Conservation (phyloP, 768 basidiomycete genomes). For the Boletus vinaceobasis region DNA sequence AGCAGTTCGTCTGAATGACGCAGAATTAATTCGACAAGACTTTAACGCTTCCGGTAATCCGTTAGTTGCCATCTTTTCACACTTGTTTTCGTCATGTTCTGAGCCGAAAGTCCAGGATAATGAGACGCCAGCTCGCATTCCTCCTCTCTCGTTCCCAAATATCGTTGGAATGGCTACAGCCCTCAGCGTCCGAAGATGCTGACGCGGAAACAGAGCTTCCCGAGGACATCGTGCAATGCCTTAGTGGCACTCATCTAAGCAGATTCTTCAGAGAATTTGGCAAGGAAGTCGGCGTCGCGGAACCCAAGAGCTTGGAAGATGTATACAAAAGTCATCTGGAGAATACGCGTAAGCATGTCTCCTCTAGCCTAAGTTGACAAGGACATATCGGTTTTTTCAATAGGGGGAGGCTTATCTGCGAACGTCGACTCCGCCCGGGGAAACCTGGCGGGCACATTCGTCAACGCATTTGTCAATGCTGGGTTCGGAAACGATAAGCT, state of each 20-base stretch:
- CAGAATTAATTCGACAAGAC: slow-evolving; percentile 76
- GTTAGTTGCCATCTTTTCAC: slow-evolving; percentile 40
- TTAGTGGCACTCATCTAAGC: slow-evolving; percentile 84
- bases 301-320: slow-evolving; percentile 91
- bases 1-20: slow-evolving; percentile 80
- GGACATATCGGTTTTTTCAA: not conserved
- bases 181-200: slow-evolving; percentile 44
- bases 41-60: slow-evolving; percentile 89
- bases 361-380: not conserved
- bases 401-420: slow-evolving; percentile 63
- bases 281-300: slow-evolving; percentile 86
- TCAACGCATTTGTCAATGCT: slow-evolving; percentile 98
- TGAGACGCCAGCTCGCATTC: slow-evolving; percentile 95
- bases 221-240: slow-evolving; percentile 79
- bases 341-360: slow-evolving; percentile 62
- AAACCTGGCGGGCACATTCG: slow-evolving; percentile 94
- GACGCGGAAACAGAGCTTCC: slow-evolving; percentile 66
- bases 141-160: slow-evolving; percentile 90
- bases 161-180: slow-evolving; percentile 84
- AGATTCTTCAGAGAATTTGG: slow-evolving; percentile 86
- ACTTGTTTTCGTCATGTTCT: not conserved
- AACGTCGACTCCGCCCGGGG: slow-evolving; percentile 91
- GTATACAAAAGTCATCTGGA: slow-evolving; percentile 97
- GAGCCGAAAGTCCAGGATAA: slow-evolving; percentile 46
- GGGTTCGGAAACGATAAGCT: slow-evolving; percentile 98